phyloP scores from a whole-genome alignment of 345 rosid genomes.

The Eucalyptus marginata region DNA sequence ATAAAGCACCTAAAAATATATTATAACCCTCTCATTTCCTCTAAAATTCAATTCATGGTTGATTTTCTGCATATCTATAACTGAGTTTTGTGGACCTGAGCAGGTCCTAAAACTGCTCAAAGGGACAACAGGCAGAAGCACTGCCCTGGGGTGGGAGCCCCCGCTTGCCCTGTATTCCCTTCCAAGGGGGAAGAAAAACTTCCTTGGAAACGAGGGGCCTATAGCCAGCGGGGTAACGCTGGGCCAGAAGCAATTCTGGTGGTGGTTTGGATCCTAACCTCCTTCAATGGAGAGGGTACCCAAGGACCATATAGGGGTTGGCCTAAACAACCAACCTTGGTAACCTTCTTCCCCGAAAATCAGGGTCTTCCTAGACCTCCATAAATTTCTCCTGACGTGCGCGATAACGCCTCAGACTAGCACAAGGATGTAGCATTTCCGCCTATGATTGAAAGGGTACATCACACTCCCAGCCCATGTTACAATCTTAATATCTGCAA shows the following conservation, averaged over 20 bases:
- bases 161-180: no score
- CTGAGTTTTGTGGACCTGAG: neutral
- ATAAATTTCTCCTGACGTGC: neutral
- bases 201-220: no score
- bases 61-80: neutral
- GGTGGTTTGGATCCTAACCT: no score
- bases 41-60: neutral
- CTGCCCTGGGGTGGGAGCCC: no score
- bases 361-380: neutral
- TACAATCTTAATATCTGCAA: neutral
- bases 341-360: neutral
- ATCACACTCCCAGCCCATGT: neutral
- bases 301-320: no score
- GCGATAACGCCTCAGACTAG: neutral
- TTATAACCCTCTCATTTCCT: neutral
- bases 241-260: no score
- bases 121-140: no score
- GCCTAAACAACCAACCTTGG: no score
- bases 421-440: neutral
- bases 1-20: neutral
- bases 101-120: no score
- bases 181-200: no score
- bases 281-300: no score
- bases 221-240: no score
- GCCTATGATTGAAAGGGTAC: neutral